Conservation (phyloP, 208 protist genomes). For the Acanthamoeba divionensis region DNA sequence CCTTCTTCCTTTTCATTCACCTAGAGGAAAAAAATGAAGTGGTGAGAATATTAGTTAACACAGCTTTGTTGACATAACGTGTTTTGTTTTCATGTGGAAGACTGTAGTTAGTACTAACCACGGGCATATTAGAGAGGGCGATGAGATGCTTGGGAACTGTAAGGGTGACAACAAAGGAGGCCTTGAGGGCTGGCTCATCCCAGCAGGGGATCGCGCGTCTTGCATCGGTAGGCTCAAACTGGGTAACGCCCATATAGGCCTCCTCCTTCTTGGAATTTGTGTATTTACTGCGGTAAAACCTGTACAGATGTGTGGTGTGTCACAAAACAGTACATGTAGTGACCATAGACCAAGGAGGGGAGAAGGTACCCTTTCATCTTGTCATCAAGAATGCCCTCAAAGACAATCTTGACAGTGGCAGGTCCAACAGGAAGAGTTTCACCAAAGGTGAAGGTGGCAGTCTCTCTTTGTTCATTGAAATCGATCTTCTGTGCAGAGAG, state of each 20-base stretch:
- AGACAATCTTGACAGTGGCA: constrained; percentile 80
- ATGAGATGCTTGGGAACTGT: constrained; percentile 75
- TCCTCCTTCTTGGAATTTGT: constrained; percentile 76
- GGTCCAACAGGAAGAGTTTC: constrained; percentile 46
- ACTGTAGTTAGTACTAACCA: not conserved
- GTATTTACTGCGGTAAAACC: constrained; percentile 92
- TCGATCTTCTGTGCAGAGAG: constrained; percentile 35
- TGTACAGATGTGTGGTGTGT: not conserved
- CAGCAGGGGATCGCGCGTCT: constrained; percentile 91
- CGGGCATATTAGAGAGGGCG: constrained; percentile 89
- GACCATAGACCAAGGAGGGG: not conserved
- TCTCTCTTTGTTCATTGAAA: constrained; percentile 58
- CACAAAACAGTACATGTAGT: not conserved
- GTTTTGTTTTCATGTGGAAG: not conserved
- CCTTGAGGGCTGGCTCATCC: constrained; percentile 92
- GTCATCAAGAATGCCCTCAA: constrained; percentile 89
- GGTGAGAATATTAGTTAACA: too few species aligned
- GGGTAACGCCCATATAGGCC: constrained; percentile 51
- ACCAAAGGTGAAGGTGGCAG: constrained; percentile 56
- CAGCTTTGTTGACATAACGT: not conserved
- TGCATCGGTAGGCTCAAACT: constrained; percentile 75
- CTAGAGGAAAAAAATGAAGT: not conserved
- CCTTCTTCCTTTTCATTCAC: not conserved
- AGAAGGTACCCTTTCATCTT: constrained; percentile 78
- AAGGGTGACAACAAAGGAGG: constrained; percentile 90